Conservation (phyloP, 371 early-diverging fungal species). For the Circinella minor region DNA sequence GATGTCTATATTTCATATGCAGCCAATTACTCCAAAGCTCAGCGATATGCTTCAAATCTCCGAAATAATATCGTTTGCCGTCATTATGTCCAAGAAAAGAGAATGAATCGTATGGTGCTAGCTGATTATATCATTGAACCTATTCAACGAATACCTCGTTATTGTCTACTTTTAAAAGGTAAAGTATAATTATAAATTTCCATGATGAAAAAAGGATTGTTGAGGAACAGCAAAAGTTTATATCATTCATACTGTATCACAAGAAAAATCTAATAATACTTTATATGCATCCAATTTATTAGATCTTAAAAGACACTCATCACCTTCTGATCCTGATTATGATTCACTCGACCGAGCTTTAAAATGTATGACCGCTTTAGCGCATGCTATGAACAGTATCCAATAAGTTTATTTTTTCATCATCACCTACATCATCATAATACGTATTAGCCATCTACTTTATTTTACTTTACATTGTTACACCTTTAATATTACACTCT, state of each 20-base stretch:
- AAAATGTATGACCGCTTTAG: conserved; percentile 45
- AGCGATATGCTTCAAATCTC: conserved; percentile 34
- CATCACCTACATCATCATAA: not conserved
- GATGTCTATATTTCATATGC: conserved; percentile 49
- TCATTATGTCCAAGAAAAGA: conserved; percentile 20
- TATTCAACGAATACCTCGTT: conserved; percentile 57
- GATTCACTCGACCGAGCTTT: conserved; percentile 38
- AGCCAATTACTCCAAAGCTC: conserved; percentile 41
- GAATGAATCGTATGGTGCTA: conserved; percentile 33
- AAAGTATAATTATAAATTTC: not conserved
- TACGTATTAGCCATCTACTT: no score
- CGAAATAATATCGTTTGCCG: conserved; percentile 35
- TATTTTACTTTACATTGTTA: no score
- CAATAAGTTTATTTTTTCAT: not conserved
- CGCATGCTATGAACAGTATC: conserved; percentile 28
- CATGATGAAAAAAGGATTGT: no score
- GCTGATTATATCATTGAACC: conserved; percentile 60
- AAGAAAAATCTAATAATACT: not conserved
- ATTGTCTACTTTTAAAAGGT: conserved; percentile 45
- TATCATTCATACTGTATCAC: no score
- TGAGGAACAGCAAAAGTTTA: no score
- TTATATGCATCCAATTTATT: not conserved
- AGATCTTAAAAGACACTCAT: conserved; percentile 51
- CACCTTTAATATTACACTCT: no score
- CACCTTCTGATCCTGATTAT: conserved; percentile 36